These are phyloP conservation scores for Candida glaebosa DNA, from an alignment of 805 yeast genomes.

Conservation along the genomic window DNA sequence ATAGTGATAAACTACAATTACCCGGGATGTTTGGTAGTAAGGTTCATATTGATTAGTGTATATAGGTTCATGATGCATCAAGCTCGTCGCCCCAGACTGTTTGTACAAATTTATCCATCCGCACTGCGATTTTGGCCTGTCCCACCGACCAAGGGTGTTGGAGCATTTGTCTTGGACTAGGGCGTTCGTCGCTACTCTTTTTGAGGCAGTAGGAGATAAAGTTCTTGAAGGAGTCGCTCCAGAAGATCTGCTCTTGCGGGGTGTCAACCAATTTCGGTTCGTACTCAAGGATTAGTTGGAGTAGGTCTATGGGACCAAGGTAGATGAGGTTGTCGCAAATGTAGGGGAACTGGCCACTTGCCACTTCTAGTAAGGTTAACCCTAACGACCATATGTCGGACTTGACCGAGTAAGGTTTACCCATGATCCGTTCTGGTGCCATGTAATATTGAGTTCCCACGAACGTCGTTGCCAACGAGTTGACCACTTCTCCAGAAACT, in stretches of 20 bases:
- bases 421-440: constrained; percentile 98
- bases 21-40: too few relatives aligned
- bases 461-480: constrained; percentile 92
- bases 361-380: constrained; percentile 76
- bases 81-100: constrained; percentile 56
- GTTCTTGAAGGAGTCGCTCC: constrained; percentile 82
- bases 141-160: constrained; percentile 90
- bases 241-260: constrained; percentile 66
- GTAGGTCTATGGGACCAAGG: constrained; percentile 74
- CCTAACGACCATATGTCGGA: constrained; percentile 98
- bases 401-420: constrained; percentile 91
- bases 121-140: constrained; percentile 66
- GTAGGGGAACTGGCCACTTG: constrained; percentile 87
- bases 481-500: constrained; percentile 94
- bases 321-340: constrained; percentile 24
- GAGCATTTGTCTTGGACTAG: constrained; percentile 91
- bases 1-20: too few relatives aligned
- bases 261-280: constrained; percentile 79
- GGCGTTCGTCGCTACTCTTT: constrained; percentile 76
- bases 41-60: too few relatives aligned
- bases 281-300: constrained; percentile 75
- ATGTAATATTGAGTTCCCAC: constrained; percentile 97
- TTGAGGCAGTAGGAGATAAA: constrained; percentile 78
- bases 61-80: neutral
- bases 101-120: constrained; percentile 81